phyloP scores from a whole-genome alignment of 768 basidiomycete genomes.

The Amanita brunnescens region DNA sequence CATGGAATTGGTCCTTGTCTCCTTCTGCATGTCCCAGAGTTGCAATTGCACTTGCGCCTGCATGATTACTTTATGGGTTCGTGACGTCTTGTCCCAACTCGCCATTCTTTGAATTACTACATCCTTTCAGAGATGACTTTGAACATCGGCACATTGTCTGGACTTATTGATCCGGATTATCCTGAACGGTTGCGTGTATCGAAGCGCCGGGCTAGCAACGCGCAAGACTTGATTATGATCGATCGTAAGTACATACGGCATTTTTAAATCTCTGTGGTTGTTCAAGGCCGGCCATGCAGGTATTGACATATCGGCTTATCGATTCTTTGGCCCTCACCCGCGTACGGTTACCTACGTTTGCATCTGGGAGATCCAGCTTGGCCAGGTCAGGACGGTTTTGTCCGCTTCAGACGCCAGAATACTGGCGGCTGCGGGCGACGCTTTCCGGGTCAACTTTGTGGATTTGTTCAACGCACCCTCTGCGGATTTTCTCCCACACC shows the following conservation, averaged over 20 bases:
- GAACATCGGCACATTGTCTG: slow-evolving; percentile 55
- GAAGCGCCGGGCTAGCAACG: slow-evolving; percentile 11
- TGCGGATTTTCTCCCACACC: slow-evolving; percentile 44
- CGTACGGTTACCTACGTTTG: slow-evolving; percentile 81
- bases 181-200: slow-evolving; percentile 30
- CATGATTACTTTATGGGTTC: slow-evolving; percentile 88
- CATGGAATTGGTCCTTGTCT: slow-evolving; percentile 41
- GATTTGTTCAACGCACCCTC: slow-evolving; percentile 82
- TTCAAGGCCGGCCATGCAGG: slow-evolving; percentile 31
- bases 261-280: not conserved
- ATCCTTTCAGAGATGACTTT: slow-evolving; percentile 62
- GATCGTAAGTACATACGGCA: slow-evolving; percentile 26
- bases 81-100: not conserved
- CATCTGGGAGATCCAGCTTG: slow-evolving; percentile 84
- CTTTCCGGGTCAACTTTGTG: slow-evolving; percentile 61
- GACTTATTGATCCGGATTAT: slow-evolving; percentile 40
- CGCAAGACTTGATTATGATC: slow-evolving; percentile 37
- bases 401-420: slow-evolving; percentile 45
- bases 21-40: slow-evolving; percentile 49
- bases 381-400: slow-evolving; percentile 46
- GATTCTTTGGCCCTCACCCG: slow-evolving; percentile 86
- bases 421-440: slow-evolving; percentile 41
- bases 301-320: slow-evolving; percentile 71
- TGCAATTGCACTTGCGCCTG: slow-evolving; percentile 69
- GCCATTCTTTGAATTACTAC: not conserved